Conservation (phyloP, 768 basidiomycete species). For the Leccinum boreale region DNA sequence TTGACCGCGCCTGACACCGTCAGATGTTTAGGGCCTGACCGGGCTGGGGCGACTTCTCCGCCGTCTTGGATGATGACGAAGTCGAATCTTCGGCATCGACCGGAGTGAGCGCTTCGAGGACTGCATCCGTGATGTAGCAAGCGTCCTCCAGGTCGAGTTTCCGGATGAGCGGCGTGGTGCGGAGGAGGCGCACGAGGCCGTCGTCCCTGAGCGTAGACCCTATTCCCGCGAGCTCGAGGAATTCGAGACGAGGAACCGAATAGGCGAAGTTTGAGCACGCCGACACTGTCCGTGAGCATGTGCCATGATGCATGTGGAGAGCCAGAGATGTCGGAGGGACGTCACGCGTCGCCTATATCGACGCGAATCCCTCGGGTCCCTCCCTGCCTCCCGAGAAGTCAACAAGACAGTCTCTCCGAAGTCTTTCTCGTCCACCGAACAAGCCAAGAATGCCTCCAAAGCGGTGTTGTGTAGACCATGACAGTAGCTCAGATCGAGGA, state of each 20-base stretch:
- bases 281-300: conserved; percentile 72
- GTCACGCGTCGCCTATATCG: conserved; percentile 62
- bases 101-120: conserved; percentile 67
- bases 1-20: conserved; percentile 64
- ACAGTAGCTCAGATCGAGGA: conserved; percentile 77
- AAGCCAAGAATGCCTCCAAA: conserved; percentile 67
- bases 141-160: conserved; percentile 88
- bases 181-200: conserved; percentile 70
- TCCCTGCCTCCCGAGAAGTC: conserved; percentile 61
- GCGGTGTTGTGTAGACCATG: conserved; percentile 71
- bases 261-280: conserved; percentile 72
- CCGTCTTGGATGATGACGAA: conserved; percentile 1
- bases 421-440: conserved; percentile 30
- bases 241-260: conserved; percentile 67
- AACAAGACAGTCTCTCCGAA: conserved; percentile 46
- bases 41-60: conserved; percentile 35
- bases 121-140: conserved; percentile 62
- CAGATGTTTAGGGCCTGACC: conserved; percentile 71
- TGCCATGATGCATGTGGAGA: conserved; percentile 71
- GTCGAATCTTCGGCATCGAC: conserved; percentile 5
- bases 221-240: conserved; percentile 76
- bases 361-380: conserved; percentile 47
- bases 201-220: conserved; percentile 65
- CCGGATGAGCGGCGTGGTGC: conserved; percentile 65
- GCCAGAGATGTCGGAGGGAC: conserved; percentile 63